Evolutionary conservation across 164 flowering plant species (phyloP).

Genomic region (Annona squamosa): DNA sequence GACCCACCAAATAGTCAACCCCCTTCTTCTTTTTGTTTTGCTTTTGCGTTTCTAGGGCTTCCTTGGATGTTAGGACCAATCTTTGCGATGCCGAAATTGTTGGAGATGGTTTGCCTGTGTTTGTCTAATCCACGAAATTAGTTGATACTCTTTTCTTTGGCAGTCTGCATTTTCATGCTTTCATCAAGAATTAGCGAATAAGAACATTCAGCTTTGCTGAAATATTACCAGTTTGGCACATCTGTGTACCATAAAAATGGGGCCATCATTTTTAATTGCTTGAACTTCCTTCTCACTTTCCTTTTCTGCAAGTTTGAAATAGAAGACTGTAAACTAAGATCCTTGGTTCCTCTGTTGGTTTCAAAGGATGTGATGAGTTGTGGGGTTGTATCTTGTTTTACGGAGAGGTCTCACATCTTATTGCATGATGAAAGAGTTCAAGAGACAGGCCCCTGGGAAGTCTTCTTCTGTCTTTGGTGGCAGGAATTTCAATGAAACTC

Average conservation of each 20-base stretch:
- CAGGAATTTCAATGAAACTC: no score
- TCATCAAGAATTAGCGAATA: no score
- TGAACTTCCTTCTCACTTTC: neutral
- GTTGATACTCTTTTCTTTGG: neutral
- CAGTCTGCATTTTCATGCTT: neutral
- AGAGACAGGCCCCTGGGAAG: no score
- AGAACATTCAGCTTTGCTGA: neutral
- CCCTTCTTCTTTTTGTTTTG: no score
- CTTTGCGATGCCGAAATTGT: neutral
- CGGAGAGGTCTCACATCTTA: no score
- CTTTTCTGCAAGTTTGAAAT: neutral
- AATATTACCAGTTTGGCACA: neutral
- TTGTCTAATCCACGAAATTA: neutral
- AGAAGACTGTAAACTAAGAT: neutral
- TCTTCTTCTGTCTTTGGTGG: no score
- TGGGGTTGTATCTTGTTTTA: neutral
- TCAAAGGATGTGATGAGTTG: neutral
- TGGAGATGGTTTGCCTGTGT: neutral
- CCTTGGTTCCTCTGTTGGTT: neutral
- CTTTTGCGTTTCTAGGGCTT: neutral
- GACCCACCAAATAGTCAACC: no score
- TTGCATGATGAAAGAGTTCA: no score
- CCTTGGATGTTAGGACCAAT: neutral
- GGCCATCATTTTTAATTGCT: neutral
- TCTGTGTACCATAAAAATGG: neutral